A percentile compares a stretch with the other conserved stretches of the same genome.
Evolutionary conservation across 352 stramenopile genomes (phyloP).

Genomic region (Pythium rishiriense): DNA sequence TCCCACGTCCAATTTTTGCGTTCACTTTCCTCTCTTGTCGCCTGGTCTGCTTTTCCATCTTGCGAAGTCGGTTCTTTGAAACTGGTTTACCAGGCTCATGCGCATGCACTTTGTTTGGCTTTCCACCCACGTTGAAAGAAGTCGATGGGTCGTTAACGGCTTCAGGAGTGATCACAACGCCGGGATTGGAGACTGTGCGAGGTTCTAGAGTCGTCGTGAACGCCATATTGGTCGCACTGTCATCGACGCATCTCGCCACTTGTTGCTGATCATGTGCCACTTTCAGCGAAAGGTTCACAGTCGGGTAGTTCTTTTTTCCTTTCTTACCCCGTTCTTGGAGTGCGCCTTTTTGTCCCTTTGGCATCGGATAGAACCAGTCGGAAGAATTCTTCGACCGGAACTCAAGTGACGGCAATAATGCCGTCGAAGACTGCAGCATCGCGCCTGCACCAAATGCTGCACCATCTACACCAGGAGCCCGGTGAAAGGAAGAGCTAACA

Average conservation of each 20-base stretch:
- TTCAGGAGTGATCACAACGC: no score
- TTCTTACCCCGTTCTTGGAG: not conserved
- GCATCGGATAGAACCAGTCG: conserved; percentile 4
- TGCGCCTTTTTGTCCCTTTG: not conserved
- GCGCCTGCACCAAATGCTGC: not conserved
- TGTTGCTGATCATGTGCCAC: no score
- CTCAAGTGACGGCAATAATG: not conserved
- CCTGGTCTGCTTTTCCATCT: conserved; percentile 2
- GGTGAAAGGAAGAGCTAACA: not conserved
- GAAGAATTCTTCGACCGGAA: not conserved
- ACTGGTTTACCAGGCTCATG: not conserved
- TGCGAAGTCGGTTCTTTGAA: conserved; percentile 6
- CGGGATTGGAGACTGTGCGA: no score
- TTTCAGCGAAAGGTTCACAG: not conserved
- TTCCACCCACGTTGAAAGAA: not conserved
- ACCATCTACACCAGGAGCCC: no score
- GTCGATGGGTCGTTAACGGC: not conserved
- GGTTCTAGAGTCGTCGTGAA: no score
- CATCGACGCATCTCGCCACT: no score
- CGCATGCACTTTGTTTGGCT: not conserved
- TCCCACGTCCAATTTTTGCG: not conserved
- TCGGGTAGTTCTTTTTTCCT: not conserved
- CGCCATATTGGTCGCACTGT: no score
- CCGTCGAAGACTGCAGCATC: not conserved
- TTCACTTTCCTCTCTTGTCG: conserved; percentile 6